Conservation (phyloP, 495 filamentous ascomycete species). For the Xylaria bambusicola region DNA sequence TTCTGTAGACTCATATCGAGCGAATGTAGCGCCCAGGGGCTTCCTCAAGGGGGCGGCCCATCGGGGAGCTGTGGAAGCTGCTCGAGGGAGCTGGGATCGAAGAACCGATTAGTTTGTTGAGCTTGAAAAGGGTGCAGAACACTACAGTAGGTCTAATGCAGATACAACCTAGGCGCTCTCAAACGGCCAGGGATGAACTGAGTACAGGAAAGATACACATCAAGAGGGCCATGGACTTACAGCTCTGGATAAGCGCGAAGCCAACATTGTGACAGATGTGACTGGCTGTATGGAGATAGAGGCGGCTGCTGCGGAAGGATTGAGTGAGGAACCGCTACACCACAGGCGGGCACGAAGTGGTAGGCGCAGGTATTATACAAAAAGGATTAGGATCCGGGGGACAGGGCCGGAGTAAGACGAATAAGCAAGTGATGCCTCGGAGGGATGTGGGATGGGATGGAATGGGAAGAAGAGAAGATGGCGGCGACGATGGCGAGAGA, state of each 20-base stretch:
- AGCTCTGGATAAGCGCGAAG: constrained; percentile 64
- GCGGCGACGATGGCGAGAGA: constrained; percentile 20
- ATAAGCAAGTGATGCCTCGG: constrained; percentile 26
- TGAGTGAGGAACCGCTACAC: too few relatives aligned
- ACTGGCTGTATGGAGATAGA: constrained; percentile 36
- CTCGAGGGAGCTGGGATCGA: constrained; percentile 63
- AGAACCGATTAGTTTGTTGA: constrained; percentile 28
- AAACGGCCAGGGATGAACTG: too few relatives aligned
- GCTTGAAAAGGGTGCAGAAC: constrained; percentile 25
- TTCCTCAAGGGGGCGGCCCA: constrained; percentile 58
- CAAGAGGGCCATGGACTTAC: too few relatives aligned
- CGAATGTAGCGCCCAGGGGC: constrained; percentile 52
- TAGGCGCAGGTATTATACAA: neutral
- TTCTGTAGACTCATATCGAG: constrained; percentile 78
- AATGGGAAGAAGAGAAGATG: constrained; percentile 34
- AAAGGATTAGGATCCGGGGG: constrained; percentile 22
- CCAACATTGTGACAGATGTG: constrained; percentile 59
- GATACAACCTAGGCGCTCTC: too few relatives aligned
- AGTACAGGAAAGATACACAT: too few relatives aligned
- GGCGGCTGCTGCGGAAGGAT: too few relatives aligned
- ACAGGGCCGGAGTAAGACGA: constrained; percentile 35
- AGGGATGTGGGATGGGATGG: constrained; percentile 23
- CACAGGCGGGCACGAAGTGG: too few relatives aligned
- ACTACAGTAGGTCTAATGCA: too few relatives aligned
- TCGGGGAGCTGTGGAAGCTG: constrained; percentile 58